Conservation (phyloP, 176 grass and related monocot genomes). For the Aechmea fasciata region DNA sequence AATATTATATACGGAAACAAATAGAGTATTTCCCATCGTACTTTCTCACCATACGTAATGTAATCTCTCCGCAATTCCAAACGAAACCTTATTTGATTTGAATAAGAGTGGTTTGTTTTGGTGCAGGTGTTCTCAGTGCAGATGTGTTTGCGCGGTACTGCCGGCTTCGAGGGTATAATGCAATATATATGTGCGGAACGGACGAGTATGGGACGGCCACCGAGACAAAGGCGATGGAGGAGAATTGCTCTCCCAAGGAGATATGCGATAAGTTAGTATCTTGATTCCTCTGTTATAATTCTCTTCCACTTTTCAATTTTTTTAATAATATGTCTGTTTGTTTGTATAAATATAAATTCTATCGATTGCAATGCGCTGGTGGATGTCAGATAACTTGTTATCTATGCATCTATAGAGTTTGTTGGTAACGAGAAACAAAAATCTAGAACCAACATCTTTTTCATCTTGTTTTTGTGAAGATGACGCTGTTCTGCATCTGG, state of each 20-base stretch:
- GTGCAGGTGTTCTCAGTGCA: slow-evolving; percentile 80
- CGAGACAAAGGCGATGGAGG: slow-evolving; percentile 94
- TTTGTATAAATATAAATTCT: no score
- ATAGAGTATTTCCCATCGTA: no score
- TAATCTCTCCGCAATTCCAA: no score
- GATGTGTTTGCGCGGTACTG: slow-evolving; percentile 96
- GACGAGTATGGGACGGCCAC: slow-evolving; percentile 97
- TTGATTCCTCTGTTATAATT: neutral
- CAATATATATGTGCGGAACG: slow-evolving; percentile 88
- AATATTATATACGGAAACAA: no score
- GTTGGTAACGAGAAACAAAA: no score
- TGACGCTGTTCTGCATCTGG: no score
- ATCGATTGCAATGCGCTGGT: no score
- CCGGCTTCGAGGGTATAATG: slow-evolving; percentile 75
- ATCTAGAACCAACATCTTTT: no score
- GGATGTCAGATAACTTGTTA: no score
- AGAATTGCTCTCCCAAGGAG: slow-evolving; percentile 95
- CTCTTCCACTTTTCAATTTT: slow-evolving; percentile 4
- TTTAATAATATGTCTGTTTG: neutral
- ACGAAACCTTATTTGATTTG: neutral
- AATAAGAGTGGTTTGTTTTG: neutral
- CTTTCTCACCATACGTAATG: no score
- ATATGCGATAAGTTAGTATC: slow-evolving; percentile 78
- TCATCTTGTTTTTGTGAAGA: no score
- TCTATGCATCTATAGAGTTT: no score